These are phyloP conservation scores for Globisporangium echinulatum DNA, from an alignment of 352 stramenopile species.

Conservation along the genomic window DNA sequence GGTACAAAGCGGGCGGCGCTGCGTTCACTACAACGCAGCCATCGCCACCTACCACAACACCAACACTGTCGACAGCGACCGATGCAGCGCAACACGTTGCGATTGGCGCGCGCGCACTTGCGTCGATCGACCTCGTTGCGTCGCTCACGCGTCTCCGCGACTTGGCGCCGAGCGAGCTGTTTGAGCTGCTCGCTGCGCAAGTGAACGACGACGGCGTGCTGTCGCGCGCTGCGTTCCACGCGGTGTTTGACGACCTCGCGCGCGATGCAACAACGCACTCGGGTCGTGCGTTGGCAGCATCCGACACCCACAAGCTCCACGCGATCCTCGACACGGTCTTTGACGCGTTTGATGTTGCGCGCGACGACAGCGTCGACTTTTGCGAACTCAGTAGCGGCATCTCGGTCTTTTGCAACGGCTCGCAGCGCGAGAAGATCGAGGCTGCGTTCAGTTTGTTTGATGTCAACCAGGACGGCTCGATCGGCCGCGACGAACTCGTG, in stretches of 20 bases:
- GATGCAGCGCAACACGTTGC: slow-evolving; percentile 1
- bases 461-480: slow-evolving; percentile 83
- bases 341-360: slow-evolving; percentile 65
- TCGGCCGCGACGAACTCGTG: slow-evolving; percentile 78
- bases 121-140: slow-evolving; percentile 54
- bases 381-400: slow-evolving; percentile 81
- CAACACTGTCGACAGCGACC: background rate
- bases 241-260: slow-evolving; percentile 61
- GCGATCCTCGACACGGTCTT: slow-evolving; percentile 65
- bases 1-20: slow-evolving; percentile 40
- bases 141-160: slow-evolving; percentile 50
- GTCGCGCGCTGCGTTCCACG: slow-evolving; percentile 56
- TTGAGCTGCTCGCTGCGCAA: slow-evolving; percentile 76
- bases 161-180: slow-evolving; percentile 56
- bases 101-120: slow-evolving; percentile 24
- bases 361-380: slow-evolving; percentile 81
- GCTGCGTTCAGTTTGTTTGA: slow-evolving; percentile 84
- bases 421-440: slow-evolving; percentile 75
- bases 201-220: slow-evolving; percentile 81
- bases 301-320: slow-evolving; percentile 35
- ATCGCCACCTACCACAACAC: slow-evolving; percentile 5
- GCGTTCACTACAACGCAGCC: background rate
- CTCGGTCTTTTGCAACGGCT: slow-evolving; percentile 72
- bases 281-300: slow-evolving; percentile 17
- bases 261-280: slow-evolving; percentile 21